phyloP scores from a whole-genome alignment of 2,329 filamentous ascomycete genomes.

The Fulvia fulva region DNA sequence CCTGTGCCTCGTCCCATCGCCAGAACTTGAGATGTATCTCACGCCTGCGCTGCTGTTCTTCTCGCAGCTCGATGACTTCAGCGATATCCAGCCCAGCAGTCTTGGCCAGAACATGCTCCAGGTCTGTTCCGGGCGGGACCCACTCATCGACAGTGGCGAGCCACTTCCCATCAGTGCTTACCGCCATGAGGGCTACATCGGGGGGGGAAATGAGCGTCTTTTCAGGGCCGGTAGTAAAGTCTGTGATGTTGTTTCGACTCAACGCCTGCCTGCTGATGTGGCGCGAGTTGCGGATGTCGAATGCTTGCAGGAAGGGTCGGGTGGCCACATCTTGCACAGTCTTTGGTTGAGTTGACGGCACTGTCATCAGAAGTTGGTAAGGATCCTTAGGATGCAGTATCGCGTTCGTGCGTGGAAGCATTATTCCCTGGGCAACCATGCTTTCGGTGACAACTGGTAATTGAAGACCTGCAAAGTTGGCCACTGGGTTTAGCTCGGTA shows the following conservation, averaged over 20 bases:
- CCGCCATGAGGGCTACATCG: slow-evolving; percentile 67
- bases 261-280: slow-evolving; percentile 84
- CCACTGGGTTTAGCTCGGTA: slow-evolving; percentile 77
- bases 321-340: slow-evolving; percentile 32
- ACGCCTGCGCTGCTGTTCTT: slow-evolving; percentile 48
- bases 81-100: slow-evolving; percentile 12
- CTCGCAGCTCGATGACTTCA: slow-evolving; percentile 34
- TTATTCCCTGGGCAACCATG: slow-evolving; percentile 5
- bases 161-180: slow-evolving; percentile 81
- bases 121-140: slow-evolving; percentile 68
- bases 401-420: slow-evolving; percentile 29
- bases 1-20: slow-evolving; percentile 58
- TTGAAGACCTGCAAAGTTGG: slow-evolving; percentile 82
- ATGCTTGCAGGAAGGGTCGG: slow-evolving; percentile 71
- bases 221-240: slow-evolving; percentile 69
- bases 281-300: slow-evolving; percentile 74
- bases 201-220: slow-evolving; percentile 72
- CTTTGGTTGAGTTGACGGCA: slow-evolving; percentile 49
- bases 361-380: slow-evolving; percentile 45
- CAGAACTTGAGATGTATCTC: slow-evolving; percentile 92
- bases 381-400: slow-evolving; percentile 39
- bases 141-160: slow-evolving; percentile 90
- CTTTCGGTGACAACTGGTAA: slow-evolving; percentile 26
- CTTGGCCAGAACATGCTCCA: slow-evolving; percentile 51
- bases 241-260: slow-evolving; percentile 80